Evolutionary conservation across 371 early-diverging fungal species (phyloP), one percentile per base, ranked within the genome.

Genomic region (Mortierella sp.): DNA sequence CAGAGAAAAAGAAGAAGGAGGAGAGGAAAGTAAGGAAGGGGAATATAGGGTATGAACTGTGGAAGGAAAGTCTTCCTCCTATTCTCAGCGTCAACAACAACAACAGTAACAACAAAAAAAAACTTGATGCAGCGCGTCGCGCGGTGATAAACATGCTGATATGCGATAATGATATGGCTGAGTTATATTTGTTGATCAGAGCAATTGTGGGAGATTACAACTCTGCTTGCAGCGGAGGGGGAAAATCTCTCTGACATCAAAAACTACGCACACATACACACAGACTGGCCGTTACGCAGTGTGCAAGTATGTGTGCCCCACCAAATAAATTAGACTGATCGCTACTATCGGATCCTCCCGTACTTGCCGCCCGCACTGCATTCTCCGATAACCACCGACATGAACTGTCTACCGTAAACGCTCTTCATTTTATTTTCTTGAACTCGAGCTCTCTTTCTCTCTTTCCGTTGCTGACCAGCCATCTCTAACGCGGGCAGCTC

Each of bases 321-420:
- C 15, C 59, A 59, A 59, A 59, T 36, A 5, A 59, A 36, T 13
- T 57, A 28, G 28, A 58, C 16, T 36, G 38, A 33, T 40, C 59
- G 59, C 59, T 15, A 36, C 38, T 59, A 8, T 59, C 40, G 38
- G 38, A 33, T 59, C 59, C 59, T 36, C 38, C 28, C 21, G 32
- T 1, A 4, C 59, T 59, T 59, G 11, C 13, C 33, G 33, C 59
- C 59, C 40, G 59, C 59, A n/a, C 33, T 59, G 40, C 16, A 59
- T 21, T 33, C 59, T 59, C 59, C 59, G 59, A 59, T 38, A 38
- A 59, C 59, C 59, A 59, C 59, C 59, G 59, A 59, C 19, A 38
- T 36, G 9, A 15, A 43, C 43, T 15, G 9, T 43, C 43, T 43
- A 53, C 28, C 28, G 28, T 28, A 28, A 28, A 28, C 28, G 28